Evolutionary conservation across 208 protist species (phyloP).

Genomic region (Acanthamoeba sp.): DNA sequence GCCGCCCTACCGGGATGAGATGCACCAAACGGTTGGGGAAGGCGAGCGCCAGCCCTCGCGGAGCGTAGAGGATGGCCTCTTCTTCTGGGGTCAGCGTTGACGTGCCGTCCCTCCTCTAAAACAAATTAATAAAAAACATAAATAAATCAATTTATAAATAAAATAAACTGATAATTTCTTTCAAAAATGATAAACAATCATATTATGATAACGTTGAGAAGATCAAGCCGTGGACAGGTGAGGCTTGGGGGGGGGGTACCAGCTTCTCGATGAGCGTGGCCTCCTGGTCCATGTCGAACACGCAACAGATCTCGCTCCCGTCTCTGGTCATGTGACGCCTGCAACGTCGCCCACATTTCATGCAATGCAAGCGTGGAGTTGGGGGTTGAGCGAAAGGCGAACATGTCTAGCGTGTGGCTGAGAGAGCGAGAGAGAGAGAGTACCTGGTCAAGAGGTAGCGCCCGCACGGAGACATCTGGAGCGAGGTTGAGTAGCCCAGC

Average conservation of each 20-base stretch:
- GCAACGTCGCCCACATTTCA: neutral
- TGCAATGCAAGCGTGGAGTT: neutral
- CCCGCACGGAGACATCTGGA: neutral
- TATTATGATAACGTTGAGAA: no score
- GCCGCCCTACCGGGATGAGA: neutral
- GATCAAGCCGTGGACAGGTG: neutral
- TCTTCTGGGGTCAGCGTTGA: neutral
- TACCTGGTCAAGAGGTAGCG: neutral
- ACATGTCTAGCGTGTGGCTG: no score
- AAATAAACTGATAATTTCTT: no score
- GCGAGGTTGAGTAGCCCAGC: neutral
- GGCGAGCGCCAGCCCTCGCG: neutral
- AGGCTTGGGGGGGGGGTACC: neutral
- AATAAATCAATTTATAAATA: no score
- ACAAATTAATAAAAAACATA: neutral
- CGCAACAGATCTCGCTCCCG: slow-evolving; percentile 14
- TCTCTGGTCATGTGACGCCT: neutral
- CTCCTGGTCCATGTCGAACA: neutral
- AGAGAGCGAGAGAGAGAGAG: no score
- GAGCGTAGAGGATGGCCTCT: neutral
- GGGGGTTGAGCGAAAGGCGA: no score
- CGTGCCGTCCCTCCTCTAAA: neutral
- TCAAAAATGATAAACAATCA: no score
- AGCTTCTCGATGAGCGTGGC: neutral
- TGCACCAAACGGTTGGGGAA: slow-evolving; percentile 8